These are phyloP conservation scores for Acanthamoeba quina DNA, from an alignment of 208 protist species.

Conservation along the genomic window DNA sequence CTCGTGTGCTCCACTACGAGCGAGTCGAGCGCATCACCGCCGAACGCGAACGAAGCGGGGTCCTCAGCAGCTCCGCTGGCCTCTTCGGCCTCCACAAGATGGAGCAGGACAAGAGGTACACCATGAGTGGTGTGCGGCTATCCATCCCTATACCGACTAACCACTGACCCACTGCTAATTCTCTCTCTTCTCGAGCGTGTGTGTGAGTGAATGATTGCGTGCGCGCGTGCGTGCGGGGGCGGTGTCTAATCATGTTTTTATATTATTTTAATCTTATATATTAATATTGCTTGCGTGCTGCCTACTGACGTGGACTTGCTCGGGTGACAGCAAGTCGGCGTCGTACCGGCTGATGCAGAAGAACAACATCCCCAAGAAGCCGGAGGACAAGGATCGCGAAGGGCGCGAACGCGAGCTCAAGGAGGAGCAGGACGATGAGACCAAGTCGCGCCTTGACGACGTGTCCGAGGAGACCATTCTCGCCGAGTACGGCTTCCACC, in stretches of 20 bases:
- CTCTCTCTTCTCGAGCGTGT: no score
- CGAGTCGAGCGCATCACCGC: no score
- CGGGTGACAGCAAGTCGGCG: neutral
- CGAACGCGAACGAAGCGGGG: neutral
- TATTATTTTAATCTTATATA: neutral
- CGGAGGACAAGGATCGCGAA: neutral
- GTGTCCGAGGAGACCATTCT: neutral
- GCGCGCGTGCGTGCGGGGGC: no score
- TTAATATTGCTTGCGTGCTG: neutral
- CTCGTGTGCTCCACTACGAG: no score
- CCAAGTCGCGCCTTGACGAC: slow-evolving; percentile 14
- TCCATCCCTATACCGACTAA: no score
- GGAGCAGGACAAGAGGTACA: no score
- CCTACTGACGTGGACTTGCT: neutral
- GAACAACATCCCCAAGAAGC: neutral
- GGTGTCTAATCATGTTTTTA: neutral
- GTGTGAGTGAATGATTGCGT: no score
- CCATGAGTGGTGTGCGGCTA: no score
- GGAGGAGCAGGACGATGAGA: slow-evolving; percentile 61
- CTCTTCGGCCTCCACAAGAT: neutral
- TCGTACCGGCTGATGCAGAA: slow-evolving; percentile 27
- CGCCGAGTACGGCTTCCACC: slow-evolving; percentile 32
- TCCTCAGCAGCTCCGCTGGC: neutral
- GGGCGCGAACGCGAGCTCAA: slow-evolving; percentile 50
- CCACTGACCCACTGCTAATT: no score